These are phyloP conservation scores for Pleoardoris graminearum DNA, from an alignment of 2,329 filamentous ascomycete genomes.

Conservation along the genomic window DNA sequence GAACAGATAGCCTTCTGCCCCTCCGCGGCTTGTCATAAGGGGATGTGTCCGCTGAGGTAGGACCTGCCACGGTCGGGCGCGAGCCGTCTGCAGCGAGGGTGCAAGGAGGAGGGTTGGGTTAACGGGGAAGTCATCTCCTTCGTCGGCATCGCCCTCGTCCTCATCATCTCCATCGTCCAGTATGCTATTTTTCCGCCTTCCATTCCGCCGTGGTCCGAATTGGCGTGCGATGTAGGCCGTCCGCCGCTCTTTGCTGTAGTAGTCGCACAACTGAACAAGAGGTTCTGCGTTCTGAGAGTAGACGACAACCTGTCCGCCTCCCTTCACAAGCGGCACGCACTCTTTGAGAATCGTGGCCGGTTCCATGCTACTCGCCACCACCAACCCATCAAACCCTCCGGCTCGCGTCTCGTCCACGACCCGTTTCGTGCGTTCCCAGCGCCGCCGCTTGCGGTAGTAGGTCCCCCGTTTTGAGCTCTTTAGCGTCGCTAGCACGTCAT, in stretches of 20 bases:
- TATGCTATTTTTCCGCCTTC: slow-evolving; percentile 20
- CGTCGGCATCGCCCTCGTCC: slow-evolving; percentile 21
- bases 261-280: slow-evolving; percentile 75
- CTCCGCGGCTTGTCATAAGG: slow-evolving; percentile 85
- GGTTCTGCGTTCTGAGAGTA: slow-evolving; percentile 83
- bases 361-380: slow-evolving; percentile 83
- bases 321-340: slow-evolving; percentile 76
- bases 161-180: slow-evolving; percentile 22
- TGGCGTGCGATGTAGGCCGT: slow-evolving; percentile 62
- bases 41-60: slow-evolving; percentile 90
- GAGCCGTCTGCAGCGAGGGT: slow-evolving; percentile 77
- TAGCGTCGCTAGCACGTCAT: slow-evolving; percentile 67
- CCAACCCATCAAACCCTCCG: slow-evolving; percentile 80
- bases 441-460: slow-evolving; percentile 85
- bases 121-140: slow-evolving; percentile 72
- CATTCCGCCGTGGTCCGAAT: slow-evolving; percentile 28
- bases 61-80: slow-evolving; percentile 84
- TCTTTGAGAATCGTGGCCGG: slow-evolving; percentile 74
- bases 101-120: slow-evolving; percentile 85
- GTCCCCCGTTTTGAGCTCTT: slow-evolving; percentile 82
- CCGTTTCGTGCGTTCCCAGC: slow-evolving; percentile 73
- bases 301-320: slow-evolving; percentile 81
- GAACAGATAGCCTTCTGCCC: slow-evolving; percentile 88
- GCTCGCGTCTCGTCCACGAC: slow-evolving; percentile 74
- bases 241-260: slow-evolving; percentile 78